Percentiles rank a stretch among this genome's conserved stretches.
Evolutionary conservation across 2,329 filamentous ascomycete species (phyloP).

Genomic region (Fusarium heterosporum): DNA sequence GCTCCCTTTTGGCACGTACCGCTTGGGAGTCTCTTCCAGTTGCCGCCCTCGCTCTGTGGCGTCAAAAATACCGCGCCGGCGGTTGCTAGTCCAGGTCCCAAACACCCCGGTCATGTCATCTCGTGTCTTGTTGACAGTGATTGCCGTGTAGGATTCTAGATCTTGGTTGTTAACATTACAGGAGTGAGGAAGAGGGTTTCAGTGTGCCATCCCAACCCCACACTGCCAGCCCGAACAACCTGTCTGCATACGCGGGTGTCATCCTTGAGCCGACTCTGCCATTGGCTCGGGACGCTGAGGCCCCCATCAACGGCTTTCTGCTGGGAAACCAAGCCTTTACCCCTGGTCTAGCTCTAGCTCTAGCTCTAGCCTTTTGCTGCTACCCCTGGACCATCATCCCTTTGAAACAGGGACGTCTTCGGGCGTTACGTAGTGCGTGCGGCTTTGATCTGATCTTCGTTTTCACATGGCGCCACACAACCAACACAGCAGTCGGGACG

Average conservation of each 20-base stretch:
- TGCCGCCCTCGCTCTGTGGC: constrained; percentile 8
- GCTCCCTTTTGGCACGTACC: background rate
- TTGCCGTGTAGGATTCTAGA: constrained; percentile 16
- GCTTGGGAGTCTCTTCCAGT: background rate
- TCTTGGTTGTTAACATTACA: constrained; percentile 29
- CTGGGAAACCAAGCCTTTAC: constrained; percentile 12
- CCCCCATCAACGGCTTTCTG: constrained; percentile 24
- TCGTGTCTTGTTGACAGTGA: constrained; percentile 27
- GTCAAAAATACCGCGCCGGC: constrained; percentile 16
- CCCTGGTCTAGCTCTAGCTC: constrained; percentile 28
- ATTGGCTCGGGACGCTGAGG: constrained; percentile 26
- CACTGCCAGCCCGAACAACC: constrained; percentile 8
- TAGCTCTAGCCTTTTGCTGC: constrained; percentile 1
- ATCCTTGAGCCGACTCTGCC: background rate
- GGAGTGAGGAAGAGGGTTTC: constrained; percentile 29
- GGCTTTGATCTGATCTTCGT: background rate
- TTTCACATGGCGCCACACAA: constrained; percentile 27
- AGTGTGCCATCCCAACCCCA: constrained; percentile 37
- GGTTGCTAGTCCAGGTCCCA: background rate
- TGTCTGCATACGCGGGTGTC: constrained; percentile 24
- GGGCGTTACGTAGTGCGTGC: constrained; percentile 13
- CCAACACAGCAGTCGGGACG: constrained; percentile 12
- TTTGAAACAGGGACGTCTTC: constrained; percentile 26
- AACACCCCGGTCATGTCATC: constrained; percentile 32
- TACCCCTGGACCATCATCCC: constrained; percentile 27